Evolutionary conservation across 768 basidiomycete genomes (phyloP), one percentile per base, ranked within the genome.

Genomic region (Lactarius vividus): DNA sequence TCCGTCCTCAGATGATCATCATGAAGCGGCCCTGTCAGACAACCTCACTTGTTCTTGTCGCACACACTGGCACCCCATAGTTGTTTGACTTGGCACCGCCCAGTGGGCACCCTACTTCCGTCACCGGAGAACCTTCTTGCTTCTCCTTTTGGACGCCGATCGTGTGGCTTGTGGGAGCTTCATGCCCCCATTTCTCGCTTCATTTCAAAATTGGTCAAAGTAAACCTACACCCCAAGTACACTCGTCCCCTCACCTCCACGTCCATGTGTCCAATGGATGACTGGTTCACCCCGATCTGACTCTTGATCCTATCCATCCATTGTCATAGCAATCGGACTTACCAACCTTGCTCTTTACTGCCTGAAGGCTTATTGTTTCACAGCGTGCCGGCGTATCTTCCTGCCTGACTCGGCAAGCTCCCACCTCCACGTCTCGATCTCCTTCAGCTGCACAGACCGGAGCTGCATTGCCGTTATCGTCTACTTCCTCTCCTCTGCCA

Each of bases 1-100:
- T 67, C 66, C 66, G 33, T 59, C 40, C 52, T 29, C 20, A 33
- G 49, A 54, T 66, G 60, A 66, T 67, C 58, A 59, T 66, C 61
- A 54, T 20, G 60, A 53, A 58, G 57, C 61, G 56, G 23, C 61
- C 23, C 29, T 53, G 46, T 62, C 65, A 52, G 53, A 31, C 60
- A 53, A 62, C 56, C 55, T 57, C 53, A 37, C 53, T 28, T 26
- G 49, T 23, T 26, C 46, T 57, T 35, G 31, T 58, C 39, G 40
- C 39, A 49, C 39, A 49, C 40, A 35, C 57, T 33, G 40, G 18
- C 37, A 62, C 33, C 37, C 53, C 61, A 59, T 53, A 15, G 33
- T 26, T 66, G 57, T 56, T 53, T 33, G 23, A 42, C 57, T 53
- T 42, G 55, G 40, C 40, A 63, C 53, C 57, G 10, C 62, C 61